Conservation (phyloP, 2,329 filamentous ascomycete species). For the Sarocladium brachiariae region DNA sequence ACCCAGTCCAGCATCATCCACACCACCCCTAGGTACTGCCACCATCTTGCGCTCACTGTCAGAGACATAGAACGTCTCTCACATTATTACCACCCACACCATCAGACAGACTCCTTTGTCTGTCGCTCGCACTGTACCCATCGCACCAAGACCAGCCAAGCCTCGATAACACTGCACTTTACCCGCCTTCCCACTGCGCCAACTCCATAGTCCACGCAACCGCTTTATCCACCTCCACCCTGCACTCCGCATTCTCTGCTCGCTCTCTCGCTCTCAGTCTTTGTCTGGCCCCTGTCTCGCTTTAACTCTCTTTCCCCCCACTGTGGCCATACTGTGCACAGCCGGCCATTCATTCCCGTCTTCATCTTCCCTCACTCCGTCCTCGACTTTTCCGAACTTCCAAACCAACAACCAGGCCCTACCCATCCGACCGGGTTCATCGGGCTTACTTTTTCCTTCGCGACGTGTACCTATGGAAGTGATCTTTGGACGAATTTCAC, state of each 20-base stretch:
- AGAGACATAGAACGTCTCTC: not conserved
- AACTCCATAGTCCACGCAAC: not conserved
- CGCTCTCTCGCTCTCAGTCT: not conserved
- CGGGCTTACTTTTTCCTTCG: not conserved
- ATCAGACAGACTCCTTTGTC: too few relatives aligned
- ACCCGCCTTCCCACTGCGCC: conserved; percentile 2
- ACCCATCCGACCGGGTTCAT: conserved; percentile 7
- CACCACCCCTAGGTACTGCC: not conserved
- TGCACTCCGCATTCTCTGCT: conserved; percentile 15
- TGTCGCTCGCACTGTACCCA: conserved; percentile 5
- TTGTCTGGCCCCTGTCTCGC: not conserved
- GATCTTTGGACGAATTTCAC: not conserved
- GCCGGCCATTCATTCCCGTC: not conserved
- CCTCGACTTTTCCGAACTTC: conserved; percentile 7
- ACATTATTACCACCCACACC: not conserved
- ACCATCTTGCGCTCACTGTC: not conserved
- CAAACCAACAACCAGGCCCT: not conserved
- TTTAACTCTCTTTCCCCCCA: not conserved
- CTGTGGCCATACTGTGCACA: not conserved
- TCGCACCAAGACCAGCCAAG: conserved; percentile 6
- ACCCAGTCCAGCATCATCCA: not conserved
- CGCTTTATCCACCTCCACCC: conserved; percentile 11
- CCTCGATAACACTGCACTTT: conserved; percentile 8
- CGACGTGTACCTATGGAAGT: not conserved
- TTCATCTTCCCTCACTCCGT: not conserved